Percentiles rank a stretch among this genome's conserved stretches.
Evolutionary conservation across 768 basidiomycete genomes (phyloP).

Genomic region (Psilocybe cubensis): DNA sequence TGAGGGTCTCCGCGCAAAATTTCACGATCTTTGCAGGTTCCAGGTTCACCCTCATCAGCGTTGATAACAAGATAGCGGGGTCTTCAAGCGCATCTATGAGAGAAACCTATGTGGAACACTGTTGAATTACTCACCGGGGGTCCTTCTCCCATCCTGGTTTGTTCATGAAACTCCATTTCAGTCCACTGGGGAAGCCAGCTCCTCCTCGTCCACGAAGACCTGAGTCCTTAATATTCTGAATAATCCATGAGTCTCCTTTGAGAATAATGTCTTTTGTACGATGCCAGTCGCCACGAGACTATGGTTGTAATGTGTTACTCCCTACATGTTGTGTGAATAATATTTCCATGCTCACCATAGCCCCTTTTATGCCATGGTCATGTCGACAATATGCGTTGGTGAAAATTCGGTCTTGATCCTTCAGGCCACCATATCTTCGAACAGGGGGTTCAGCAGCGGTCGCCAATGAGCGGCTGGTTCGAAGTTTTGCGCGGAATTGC

Average conservation of each 20-base stretch:
- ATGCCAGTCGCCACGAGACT: slow-evolving; percentile 98
- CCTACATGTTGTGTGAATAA: neutral
- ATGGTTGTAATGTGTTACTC: neutral
- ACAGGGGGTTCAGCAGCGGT: slow-evolving; percentile 87
- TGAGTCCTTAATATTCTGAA: slow-evolving; percentile 94
- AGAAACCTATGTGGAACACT: slow-evolving; percentile 2
- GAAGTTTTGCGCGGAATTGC: slow-evolving; percentile 38
- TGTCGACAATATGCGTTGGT: slow-evolving; percentile 88
- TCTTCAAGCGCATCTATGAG: slow-evolving; percentile 37
- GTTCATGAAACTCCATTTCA: slow-evolving; percentile 99
- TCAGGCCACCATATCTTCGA: slow-evolving; percentile 89
- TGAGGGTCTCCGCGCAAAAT: slow-evolving; percentile 98
- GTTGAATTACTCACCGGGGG: slow-evolving; percentile 55
- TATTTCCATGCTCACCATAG: slow-evolving; percentile 56
- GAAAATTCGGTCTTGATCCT: slow-evolving; percentile 94
- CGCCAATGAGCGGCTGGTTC: slow-evolving; percentile 55
- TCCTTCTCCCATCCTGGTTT: slow-evolving; percentile 99
- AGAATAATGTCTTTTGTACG: slow-evolving; percentile 93
- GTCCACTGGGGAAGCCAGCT: slow-evolving; percentile 94
- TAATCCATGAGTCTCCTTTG: slow-evolving; percentile 98
- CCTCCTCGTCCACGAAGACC: slow-evolving; percentile 95
- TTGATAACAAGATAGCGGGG: slow-evolving; percentile 98
- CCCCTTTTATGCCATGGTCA: slow-evolving; percentile 94
- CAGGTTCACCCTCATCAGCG: slow-evolving; percentile 98
- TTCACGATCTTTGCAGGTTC: slow-evolving; percentile 99